Base-by-base conservation (phyloP, 2,329 filamentous ascomycete genomes). In the Fusarium heterosporum region DNA sequence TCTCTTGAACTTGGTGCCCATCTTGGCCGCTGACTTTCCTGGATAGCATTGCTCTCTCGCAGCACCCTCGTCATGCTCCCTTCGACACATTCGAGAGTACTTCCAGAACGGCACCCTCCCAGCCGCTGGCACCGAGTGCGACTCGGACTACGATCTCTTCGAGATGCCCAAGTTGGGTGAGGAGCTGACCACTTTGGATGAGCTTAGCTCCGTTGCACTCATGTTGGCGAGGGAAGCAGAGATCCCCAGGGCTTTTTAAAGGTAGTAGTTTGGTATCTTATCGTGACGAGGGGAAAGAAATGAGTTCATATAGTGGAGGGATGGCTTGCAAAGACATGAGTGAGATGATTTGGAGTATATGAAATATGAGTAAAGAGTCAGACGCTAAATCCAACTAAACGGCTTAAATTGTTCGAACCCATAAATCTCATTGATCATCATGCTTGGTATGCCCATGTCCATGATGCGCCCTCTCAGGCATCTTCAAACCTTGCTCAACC, bases 1-100 rank as follows among this genome's bases (percentile, higher is more conserved):
- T 10, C 7, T 10, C 17, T 14, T 7, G 4, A 8, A 11, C 14
- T 7, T 16, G 19, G 12, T 17, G 4, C 9, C 11, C 6, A 6
- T 13, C 16, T 7, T 26, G 3, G 34, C 34, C 8, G 12, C 53
- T 68, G n/a, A 66, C 38, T 46, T 9, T 16, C 34, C 34, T 16
- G 5, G 7, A 25, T 16, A 85, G 82, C 87, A 89, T 62, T 86
- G 84, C 8, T 80, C 78, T 14, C 71, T 83, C 6, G 75, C 83
- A 1, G 78, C 80, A 7, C 76, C 82, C 1, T 83, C 81, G 2
- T 73, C 74, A 1, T 85, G 83, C 66, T 83, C 81, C 4, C 77
- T 79, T 2, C 67, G 64, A n/a, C 64, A 78, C 17, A 75, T 85
- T 11, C 76, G 74, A 6, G 70, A 72, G 16, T 84, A 85, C 62